Base-by-base conservation (phyloP, 345 rosid genomes). In the Murraya koenigii region DNA sequence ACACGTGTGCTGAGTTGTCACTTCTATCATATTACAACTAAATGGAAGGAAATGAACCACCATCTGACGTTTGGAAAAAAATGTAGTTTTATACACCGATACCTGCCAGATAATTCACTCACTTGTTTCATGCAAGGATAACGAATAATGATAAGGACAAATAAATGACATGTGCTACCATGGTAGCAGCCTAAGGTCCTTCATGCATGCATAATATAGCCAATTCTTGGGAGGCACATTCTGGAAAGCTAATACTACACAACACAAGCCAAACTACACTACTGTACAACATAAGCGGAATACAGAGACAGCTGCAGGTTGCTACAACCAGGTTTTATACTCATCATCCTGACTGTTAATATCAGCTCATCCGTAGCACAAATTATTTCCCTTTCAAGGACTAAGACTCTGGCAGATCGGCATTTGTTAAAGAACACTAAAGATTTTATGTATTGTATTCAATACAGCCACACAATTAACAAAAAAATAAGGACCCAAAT, bases 21-120 rank as follows among this genome's bases (percentile, higher is more conserved):
- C 54, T 59, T 58, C 76, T 22, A 38, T 35, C 56, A 76, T 52
- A 71, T 23, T 41, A 70, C 23, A 64, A 20, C 26, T 67, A 30
- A 7, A 54, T 6, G 20, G 26, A 23, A 13, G 54, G 14, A 32
- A 66, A 25, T 5, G 75, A 49, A 11, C 17, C 47, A 67, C 32
- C 59, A 66, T 5, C 35, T 66, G 39, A 67, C 74, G 59, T 20
- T 52, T 74, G 78, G 63, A 44, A 62, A 52, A n/a, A 71, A 52
- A 22, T 71, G 44, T 22, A 11, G 36, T 20, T 71, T 55, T 35
- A n/a, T 6, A 56, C 25, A n/a, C 22, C 23, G 11, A 15, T 6
- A 8, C 49, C 28, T 20, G 32, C 59, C 63, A 55, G 9, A 81
- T 63, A 47, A 69, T 71, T 58, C 44, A 30, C 3, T 39, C 35